These are phyloP conservation scores for Peniophora sp. DNA, from an alignment of 1,284 basidiomycete genomes.

Conservation along the genomic window DNA sequence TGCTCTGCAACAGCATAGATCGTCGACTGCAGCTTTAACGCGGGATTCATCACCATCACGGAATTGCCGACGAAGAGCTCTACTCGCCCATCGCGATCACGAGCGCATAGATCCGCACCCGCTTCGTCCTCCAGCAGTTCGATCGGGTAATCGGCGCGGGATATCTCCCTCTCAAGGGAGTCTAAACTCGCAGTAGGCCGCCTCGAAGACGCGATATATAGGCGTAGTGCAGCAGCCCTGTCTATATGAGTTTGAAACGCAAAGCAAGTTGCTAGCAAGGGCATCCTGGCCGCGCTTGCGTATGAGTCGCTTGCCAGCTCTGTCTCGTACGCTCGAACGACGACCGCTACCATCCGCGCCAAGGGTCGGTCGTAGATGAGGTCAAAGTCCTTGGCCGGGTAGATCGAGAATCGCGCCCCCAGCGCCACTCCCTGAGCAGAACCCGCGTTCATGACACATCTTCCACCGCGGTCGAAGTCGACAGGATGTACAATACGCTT, in stretches of 20 bases:
- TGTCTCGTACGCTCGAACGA: not conserved
- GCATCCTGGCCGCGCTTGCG: not conserved
- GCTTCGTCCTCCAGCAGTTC: not conserved
- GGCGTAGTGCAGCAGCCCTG: not conserved
- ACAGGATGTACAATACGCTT: constrained; percentile 5
- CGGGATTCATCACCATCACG: not conserved
- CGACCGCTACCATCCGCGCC: not conserved
- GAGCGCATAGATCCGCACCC: not conserved
- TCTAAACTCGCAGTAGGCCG: not conserved
- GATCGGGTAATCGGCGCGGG: not conserved
- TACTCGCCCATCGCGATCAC: not conserved
- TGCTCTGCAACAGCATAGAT: not conserved
- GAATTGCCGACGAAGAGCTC: not conserved
- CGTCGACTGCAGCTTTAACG: not conserved
- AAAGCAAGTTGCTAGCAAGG: not conserved
- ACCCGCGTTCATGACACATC: constrained; percentile 9
- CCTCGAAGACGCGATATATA: not conserved
- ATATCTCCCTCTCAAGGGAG: not conserved
- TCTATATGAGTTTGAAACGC: not conserved
- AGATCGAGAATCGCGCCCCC: constrained; percentile 7
- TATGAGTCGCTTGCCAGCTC: not conserved
- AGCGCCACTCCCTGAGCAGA: constrained; percentile 10
- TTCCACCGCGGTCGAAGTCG: not conserved
- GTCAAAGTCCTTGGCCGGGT: not conserved
- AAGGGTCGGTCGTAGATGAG: not conserved